phyloP scores from a whole-genome alignment of 441 rosid species.

The Brassica balearica region DNA sequence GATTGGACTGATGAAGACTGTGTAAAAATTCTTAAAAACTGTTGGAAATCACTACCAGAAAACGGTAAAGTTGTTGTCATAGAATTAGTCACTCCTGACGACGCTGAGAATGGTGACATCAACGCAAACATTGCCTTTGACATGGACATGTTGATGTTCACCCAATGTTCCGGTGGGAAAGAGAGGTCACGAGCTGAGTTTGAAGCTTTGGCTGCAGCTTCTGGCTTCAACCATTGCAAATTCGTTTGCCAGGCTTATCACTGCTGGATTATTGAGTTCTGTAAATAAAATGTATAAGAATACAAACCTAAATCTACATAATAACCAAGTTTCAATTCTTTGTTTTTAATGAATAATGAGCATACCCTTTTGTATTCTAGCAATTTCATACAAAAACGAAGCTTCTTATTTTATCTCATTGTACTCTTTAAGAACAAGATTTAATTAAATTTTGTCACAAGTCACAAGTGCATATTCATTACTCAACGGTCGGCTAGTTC shows the following conservation, averaged over 20 bases:
- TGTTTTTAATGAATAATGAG: background rate
- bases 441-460: slow-evolving; percentile 12
- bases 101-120: slow-evolving; percentile 32
- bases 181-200: slow-evolving; percentile 42
- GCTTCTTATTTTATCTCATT: background rate
- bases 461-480: slow-evolving; percentile 27
- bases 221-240: slow-evolving; percentile 38
- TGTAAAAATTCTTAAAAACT: background rate
- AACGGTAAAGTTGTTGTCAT: slow-evolving; percentile 50
- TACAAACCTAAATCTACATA: background rate
- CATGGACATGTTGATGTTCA: slow-evolving; percentile 45
- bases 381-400: background rate
- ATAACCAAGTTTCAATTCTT: background rate
- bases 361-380: background rate
- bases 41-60: slow-evolving; percentile 36
- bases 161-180: slow-evolving; percentile 39
- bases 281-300: slow-evolving; percentile 17
- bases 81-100: slow-evolving; percentile 39
- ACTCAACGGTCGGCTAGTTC: slow-evolving; percentile 31
- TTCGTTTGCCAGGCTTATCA: slow-evolving; percentile 41
- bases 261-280: slow-evolving; percentile 49
- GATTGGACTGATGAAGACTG: slow-evolving; percentile 47
- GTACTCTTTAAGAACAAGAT: background rate
- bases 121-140: slow-evolving; percentile 40
- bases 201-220: slow-evolving; percentile 33